A percentile compares a stretch with the other conserved stretches of the same genome.
These are phyloP conservation scores for Solanum peruvianum DNA, from an alignment of 257 asterid species.

Conservation along the genomic window DNA sequence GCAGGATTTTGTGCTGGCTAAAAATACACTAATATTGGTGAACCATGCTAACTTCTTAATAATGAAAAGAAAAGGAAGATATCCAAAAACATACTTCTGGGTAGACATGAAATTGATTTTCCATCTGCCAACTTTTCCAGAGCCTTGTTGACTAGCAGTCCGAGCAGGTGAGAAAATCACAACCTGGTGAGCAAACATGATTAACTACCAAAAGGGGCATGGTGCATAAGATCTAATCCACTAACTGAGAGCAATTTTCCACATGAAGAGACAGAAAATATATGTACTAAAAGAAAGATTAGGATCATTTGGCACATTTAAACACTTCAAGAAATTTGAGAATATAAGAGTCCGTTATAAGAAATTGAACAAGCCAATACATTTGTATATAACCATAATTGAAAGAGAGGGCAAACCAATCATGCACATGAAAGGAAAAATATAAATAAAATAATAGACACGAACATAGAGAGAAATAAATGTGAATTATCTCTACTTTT, in stretches of 20 bases:
- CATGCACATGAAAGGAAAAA: neutral
- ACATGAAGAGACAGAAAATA: neutral
- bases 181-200: conserved; percentile 33
- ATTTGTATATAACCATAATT: neutral
- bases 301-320: neutral
- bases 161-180: conserved; percentile 87
- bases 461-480: neutral
- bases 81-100: conserved; percentile 56
- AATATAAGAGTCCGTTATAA: neutral
- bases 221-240: neutral
- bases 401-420: neutral
- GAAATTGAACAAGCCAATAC: neutral
- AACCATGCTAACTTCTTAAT: neutral
- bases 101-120: conserved; percentile 89
- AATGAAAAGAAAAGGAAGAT: neutral
- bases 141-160: conserved; percentile 95
- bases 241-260: neutral
- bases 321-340: neutral
- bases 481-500: neutral
- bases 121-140: conserved; percentile 95
- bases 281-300: neutral
- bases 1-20: neutral
- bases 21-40: neutral
- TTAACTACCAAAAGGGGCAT: neutral
- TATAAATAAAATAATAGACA: neutral